These are phyloP conservation scores for Phlebiopsis gigantea DNA, from an alignment of 768 basidiomycete genomes.

Conservation along the genomic window DNA sequence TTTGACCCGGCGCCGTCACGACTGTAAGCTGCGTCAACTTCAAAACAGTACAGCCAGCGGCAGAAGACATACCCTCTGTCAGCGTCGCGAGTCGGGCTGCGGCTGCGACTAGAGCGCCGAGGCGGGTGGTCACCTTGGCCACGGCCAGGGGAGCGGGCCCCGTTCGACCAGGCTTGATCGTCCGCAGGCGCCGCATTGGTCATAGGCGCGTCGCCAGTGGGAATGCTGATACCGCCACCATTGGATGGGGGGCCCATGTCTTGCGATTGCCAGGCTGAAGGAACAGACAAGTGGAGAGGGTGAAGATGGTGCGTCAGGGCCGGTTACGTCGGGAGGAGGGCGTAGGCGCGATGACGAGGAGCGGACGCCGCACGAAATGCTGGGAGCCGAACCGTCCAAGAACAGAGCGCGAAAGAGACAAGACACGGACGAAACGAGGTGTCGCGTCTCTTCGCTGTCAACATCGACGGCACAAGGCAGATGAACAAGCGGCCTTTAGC, in stretches of 20 bases:
- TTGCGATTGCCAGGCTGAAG: constrained; percentile 79
- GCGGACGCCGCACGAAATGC: constrained; percentile 17
- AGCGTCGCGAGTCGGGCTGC: constrained; percentile 56
- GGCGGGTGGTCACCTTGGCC: constrained; percentile 44
- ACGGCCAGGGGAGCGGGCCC: constrained; percentile 40
- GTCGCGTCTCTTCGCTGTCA: constrained; percentile 1
- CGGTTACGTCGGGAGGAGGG: constrained; percentile 30
- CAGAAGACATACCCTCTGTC: constrained; percentile 47
- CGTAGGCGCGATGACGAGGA: constrained; percentile 18
- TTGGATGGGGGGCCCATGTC: constrained; percentile 63
- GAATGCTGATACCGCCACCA: constrained; percentile 61
- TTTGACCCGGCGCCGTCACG: constrained; percentile 37
- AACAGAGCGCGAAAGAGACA: background rate
- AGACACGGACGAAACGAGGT: background rate
- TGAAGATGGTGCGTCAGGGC: constrained; percentile 36
- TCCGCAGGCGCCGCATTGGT: constrained; percentile 44
- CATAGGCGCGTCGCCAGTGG: constrained; percentile 40
- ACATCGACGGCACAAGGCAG: constrained; percentile 1
- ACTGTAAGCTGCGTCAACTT: background rate
- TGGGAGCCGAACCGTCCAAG: constrained; percentile 19
- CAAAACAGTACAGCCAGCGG: background rate
- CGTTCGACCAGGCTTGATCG: constrained; percentile 48
- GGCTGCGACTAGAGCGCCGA: constrained; percentile 71
- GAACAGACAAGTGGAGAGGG: constrained; percentile 32
- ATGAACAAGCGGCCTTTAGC: constrained; percentile 24